Base-by-base conservation (phyloP, 2,329 filamentous ascomycete genomes). In the Ilyonectria mors-panacis region DNA sequence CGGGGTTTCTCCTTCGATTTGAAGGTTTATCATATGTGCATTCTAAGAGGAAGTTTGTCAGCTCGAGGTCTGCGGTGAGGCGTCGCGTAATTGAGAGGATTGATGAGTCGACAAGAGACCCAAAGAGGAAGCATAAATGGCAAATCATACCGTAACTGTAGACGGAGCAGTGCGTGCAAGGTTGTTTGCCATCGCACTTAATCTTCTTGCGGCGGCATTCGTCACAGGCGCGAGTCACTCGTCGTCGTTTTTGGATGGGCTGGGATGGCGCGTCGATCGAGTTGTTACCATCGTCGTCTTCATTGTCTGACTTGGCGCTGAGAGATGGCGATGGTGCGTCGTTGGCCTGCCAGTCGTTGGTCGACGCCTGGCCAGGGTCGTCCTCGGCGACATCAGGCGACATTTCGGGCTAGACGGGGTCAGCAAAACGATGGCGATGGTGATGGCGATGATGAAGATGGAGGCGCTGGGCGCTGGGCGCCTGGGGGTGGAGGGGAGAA, bases 11-110 rank as follows among this genome's bases (percentile, higher is more conserved):
- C 72, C 94, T 89, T 72, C 95, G 89, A 79, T 97, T 97, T 26
- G 94, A 97, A 13, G 95, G 95, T 79, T 97, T 96, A 77, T 97
- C 94, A 81, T 97, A 97, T 30, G 94, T 97, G 80, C 95, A 98
- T 78, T 97, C 94, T 97, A 50, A 17, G 28, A 39, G 51, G 28
- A 33, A 39, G 64, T 57, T 53, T 21, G 65, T 76, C 65, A 76
- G 73, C 66, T 63, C 54, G 53, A 30, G 35, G 23, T 19, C 39
- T 42, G 54, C 55, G 58, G 35, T 47, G 45, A 44, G 62, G 35
- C 35, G 39, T 47, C 48, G 23, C 47, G 37, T 42, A 26, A 13
- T 58, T 23, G 37, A 35, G 33, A 35, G 28, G 50, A 30, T 62
- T 62, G n/a, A 57, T 47, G 37, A 45, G 44, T 63, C 42, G 13